Evolutionary conservation across 108 stramenopile genomes (phyloP).

Genomic region (Chaetoceros muelleri): DNA sequence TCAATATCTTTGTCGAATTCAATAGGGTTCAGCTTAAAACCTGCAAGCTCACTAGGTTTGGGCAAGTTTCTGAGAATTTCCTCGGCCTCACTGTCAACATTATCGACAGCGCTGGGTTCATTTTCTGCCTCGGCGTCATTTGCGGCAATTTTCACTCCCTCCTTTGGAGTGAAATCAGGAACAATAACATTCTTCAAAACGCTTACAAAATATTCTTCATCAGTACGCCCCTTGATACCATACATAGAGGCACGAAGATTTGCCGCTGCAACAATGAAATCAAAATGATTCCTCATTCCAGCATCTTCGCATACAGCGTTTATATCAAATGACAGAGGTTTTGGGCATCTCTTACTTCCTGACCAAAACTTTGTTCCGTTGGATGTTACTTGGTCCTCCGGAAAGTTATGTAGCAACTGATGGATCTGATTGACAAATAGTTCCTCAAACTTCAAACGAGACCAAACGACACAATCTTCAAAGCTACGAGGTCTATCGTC

Average conservation of each 20-base stretch:
- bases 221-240: slow-evolving; percentile 80
- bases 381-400: slow-evolving; percentile 83
- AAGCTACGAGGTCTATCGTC: slow-evolving; percentile 79
- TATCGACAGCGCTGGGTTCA: slow-evolving; percentile 21
- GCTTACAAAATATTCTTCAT: slow-evolving; percentile 62
- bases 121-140: slow-evolving; percentile 85
- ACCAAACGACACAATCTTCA: slow-evolving; percentile 94
- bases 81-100: slow-evolving; percentile 46
- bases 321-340: slow-evolving; percentile 76
- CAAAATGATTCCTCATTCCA: slow-evolving; percentile 86
- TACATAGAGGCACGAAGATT: slow-evolving; percentile 91
- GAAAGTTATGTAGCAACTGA: slow-evolving; percentile 94
- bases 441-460: slow-evolving; percentile 88
- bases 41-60: slow-evolving; percentile 70
- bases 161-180: slow-evolving; percentile 86
- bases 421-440: slow-evolving; percentile 92
- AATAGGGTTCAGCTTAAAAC: slow-evolving; percentile 79
- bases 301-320: slow-evolving; percentile 75
- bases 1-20: slow-evolving; percentile 99
- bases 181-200: slow-evolving; percentile 82
- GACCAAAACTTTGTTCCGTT: slow-evolving; percentile 93
- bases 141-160: slow-evolving; percentile 95
- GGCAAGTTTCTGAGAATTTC: slow-evolving; percentile 64
- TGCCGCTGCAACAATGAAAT: slow-evolving; percentile 88
- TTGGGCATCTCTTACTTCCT: slow-evolving; percentile 93